These are phyloP conservation scores for Phytophthora fragariae DNA, from an alignment of 352 stramenopile genomes.

Conservation along the genomic window DNA sequence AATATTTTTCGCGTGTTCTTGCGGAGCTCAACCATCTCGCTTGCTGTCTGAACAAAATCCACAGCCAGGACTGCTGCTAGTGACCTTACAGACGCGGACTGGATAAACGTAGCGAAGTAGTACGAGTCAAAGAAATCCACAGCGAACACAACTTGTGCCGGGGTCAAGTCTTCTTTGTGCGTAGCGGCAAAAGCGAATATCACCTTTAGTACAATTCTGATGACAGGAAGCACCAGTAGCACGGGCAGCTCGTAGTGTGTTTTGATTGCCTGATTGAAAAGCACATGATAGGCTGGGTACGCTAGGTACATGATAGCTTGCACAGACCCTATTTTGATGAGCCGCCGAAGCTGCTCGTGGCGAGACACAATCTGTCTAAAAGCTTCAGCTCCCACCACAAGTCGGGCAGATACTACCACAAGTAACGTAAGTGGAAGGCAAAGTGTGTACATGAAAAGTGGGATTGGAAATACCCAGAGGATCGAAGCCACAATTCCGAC, in stretches of 20 bases:
- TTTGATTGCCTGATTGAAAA: too few relatives aligned
- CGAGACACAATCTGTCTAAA: too few relatives aligned
- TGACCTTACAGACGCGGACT: not conserved
- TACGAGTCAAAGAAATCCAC: slow-evolving; percentile 17
- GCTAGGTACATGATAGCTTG: too few relatives aligned
- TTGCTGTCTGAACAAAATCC: slow-evolving; percentile 6
- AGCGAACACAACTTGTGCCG: slow-evolving; percentile 10
- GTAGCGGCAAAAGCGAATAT: not conserved
- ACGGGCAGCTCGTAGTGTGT: slow-evolving; percentile 14
- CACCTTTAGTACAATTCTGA: slow-evolving; percentile 5
- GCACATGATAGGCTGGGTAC: too few relatives aligned
- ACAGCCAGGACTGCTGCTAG: not conserved
- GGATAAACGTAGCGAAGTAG: slow-evolving; percentile 4
- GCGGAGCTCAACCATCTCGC: slow-evolving; percentile 5
- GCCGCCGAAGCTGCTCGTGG: too few relatives aligned
- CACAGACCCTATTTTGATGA: too few relatives aligned
- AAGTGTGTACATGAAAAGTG: too few relatives aligned
- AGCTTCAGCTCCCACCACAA: too few relatives aligned
- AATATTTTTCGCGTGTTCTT: slow-evolving; percentile 1
- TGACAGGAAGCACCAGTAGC: slow-evolving; percentile 4
- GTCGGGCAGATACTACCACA: too few relatives aligned
- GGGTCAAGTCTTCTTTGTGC: slow-evolving; percentile 20
- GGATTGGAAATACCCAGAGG: slow-evolving; percentile 12
- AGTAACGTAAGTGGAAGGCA: too few relatives aligned
- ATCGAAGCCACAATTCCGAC: not conserved